Evolutionary conservation across 2,329 filamentous ascomycete species (phyloP).

Genomic region (Cytospora piceicola): DNA sequence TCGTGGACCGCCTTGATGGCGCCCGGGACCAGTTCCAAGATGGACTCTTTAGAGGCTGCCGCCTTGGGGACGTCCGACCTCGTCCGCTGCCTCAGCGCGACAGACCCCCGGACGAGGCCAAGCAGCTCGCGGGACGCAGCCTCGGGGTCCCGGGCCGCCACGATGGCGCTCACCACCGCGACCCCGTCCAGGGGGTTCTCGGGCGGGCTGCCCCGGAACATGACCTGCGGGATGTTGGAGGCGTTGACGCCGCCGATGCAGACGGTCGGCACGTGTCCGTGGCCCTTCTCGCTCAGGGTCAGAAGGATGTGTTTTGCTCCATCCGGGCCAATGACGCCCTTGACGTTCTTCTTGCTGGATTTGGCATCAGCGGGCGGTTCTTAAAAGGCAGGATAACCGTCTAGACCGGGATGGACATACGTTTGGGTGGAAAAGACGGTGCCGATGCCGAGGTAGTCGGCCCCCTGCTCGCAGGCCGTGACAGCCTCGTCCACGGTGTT

Average conservation of each 20-base stretch:
- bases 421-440: conserved; percentile 86
- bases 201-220: conserved; percentile 66
- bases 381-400: not conserved
- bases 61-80: not conserved
- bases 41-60: conserved; percentile 7
- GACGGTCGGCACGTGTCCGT: conserved; percentile 63
- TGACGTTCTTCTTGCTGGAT: conserved; percentile 80
- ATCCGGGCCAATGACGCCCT: conserved; percentile 74
- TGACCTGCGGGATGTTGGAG: conserved; percentile 72
- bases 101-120: conserved; percentile 54
- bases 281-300: conserved; percentile 56
- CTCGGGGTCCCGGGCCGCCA: conserved; percentile 71
- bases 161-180: conserved; percentile 87
- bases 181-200: conserved; percentile 74
- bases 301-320: conserved; percentile 70
- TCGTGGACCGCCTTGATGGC: conserved; percentile 65
- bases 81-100: conserved; percentile 36
- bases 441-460: conserved; percentile 89
- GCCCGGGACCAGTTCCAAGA: conserved; percentile 40
- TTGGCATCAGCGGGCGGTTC: not conserved
- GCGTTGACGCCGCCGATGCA: conserved; percentile 89
- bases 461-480: conserved; percentile 72
- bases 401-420: conserved; percentile 47
- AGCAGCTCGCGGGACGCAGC: conserved; percentile 63
- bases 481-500: conserved; percentile 74